These are phyloP conservation scores for Ceratocystis diversiconidia DNA, from an alignment of 2,329 filamentous ascomycete species.

Conservation along the genomic window DNA sequence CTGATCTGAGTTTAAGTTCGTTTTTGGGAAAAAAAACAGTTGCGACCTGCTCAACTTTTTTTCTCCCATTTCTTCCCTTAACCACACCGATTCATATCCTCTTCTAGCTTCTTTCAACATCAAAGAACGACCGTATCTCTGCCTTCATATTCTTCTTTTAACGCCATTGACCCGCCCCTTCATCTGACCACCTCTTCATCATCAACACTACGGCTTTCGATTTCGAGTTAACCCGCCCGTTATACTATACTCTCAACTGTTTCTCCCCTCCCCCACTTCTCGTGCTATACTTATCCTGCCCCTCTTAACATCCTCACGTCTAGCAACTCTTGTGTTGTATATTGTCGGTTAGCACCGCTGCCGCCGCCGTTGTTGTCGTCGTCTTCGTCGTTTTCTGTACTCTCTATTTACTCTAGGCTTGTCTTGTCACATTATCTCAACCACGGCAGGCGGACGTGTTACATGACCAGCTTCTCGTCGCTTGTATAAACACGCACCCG, in stretches of 20 bases:
- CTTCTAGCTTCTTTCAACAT: background rate
- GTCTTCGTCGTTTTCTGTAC: background rate
- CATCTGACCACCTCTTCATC: background rate
- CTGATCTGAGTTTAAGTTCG: slow-evolving; percentile 5
- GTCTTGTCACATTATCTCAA: slow-evolving; percentile 1
- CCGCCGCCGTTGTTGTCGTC: background rate
- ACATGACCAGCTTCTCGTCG: background rate
- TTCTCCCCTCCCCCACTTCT: background rate
- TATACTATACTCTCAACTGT: slow-evolving; percentile 9
- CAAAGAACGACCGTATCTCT: background rate
- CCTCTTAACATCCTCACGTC: background rate
- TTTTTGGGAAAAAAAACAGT: background rate
- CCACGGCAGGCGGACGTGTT: slow-evolving; percentile 7
- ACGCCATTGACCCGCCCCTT: background rate
- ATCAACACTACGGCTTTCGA: background rate
- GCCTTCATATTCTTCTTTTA: background rate
- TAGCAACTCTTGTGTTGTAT: background rate
- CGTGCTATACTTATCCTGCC: slow-evolving; percentile 6
- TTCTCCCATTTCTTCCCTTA: background rate
- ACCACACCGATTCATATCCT: background rate
- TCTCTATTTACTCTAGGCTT: slow-evolving; percentile 4
- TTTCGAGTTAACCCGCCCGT: background rate
- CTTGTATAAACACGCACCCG: slow-evolving; percentile 12
- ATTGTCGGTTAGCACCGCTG: background rate
- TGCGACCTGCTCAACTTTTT: slow-evolving; percentile 2